Conservation (phyloP, 768 basidiomycete species). For the Trametes elegans region DNA sequence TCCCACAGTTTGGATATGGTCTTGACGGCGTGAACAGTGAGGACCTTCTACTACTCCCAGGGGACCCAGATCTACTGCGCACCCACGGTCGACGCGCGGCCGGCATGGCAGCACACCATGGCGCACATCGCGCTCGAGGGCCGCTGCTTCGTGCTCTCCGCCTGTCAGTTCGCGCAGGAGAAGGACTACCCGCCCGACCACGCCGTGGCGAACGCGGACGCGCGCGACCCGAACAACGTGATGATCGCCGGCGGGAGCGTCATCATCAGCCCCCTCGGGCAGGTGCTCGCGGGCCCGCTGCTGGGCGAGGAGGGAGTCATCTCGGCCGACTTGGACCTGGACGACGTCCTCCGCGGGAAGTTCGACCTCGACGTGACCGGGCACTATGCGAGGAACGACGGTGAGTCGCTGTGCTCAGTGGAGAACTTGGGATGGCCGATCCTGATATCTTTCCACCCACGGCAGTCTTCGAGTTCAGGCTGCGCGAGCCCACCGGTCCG, state of each 20-base stretch:
- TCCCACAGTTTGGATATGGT: background rate
- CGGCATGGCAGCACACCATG: slow-evolving; percentile 57
- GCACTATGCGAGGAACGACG: slow-evolving; percentile 58
- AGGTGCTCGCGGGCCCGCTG: slow-evolving; percentile 58
- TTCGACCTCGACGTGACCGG: slow-evolving; percentile 62
- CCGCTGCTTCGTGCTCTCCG: slow-evolving; percentile 65
- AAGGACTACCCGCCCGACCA: slow-evolving; percentile 52
- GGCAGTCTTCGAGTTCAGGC: slow-evolving; percentile 21
- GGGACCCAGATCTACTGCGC: slow-evolving; percentile 64
- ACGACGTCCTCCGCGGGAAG: slow-evolving; percentile 55
- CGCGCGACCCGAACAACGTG: slow-evolving; percentile 43
- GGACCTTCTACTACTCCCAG: slow-evolving; percentile 56
- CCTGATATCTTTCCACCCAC: background rate
- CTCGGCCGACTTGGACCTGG: slow-evolving; percentile 56
- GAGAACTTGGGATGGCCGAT: background rate
- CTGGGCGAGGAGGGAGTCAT: slow-evolving; percentile 50
- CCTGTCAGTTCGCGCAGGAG: slow-evolving; percentile 56
- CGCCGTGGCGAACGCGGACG: slow-evolving; percentile 37
- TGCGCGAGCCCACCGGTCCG: slow-evolving; percentile 4
- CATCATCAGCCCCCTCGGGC: slow-evolving; percentile 57
- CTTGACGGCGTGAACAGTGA: slow-evolving; percentile 38
- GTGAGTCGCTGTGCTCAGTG: slow-evolving; percentile 33
- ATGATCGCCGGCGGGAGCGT: slow-evolving; percentile 63
- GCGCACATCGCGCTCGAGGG: slow-evolving; percentile 65
- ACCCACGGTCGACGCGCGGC: slow-evolving; percentile 61